phyloP scores from a whole-genome alignment of 176 grass and related monocot genomes.

The Oryza australiensis region DNA sequence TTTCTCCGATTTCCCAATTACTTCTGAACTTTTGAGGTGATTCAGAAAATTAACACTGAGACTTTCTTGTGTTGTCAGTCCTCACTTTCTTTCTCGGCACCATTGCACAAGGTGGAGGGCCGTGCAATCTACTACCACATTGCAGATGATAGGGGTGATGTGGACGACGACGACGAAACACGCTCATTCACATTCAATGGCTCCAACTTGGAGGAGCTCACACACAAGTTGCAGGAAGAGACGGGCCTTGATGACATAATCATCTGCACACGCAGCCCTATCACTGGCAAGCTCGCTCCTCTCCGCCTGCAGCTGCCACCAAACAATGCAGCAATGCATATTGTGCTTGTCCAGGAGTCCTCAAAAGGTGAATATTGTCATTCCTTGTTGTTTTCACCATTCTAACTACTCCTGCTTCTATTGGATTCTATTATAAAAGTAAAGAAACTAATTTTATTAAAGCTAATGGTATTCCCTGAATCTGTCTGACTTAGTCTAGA shows the following conservation, averaged over 20 bases:
- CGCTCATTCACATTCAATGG: conserved; percentile 72
- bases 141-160: conserved; percentile 68
- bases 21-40: not conserved
- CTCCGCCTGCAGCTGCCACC: conserved; percentile 75
- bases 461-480: not conserved
- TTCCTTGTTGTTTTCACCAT: not conserved
- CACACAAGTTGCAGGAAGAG: conserved; percentile 62
- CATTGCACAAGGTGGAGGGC: conserved; percentile 70
- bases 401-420: not conserved
- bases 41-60: conserved; percentile 21
- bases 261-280: conserved; percentile 62
- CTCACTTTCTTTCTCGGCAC: conserved; percentile 38
- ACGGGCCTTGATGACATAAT: conserved; percentile 60
- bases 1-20: not conserved
- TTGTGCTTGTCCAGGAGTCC: conserved; percentile 61
- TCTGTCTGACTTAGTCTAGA: not conserved
- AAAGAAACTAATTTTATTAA: not conserved
- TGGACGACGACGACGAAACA: conserved; percentile 49
- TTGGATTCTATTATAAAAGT: not conserved
- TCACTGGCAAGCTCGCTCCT: conserved; percentile 67
- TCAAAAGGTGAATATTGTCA: conserved; percentile 56
- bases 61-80: conserved; percentile 47
- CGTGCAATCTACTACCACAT: conserved; percentile 69
- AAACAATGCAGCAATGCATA: conserved; percentile 71
- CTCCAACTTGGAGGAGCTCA: conserved; percentile 63